A percentile compares a stretch with the other conserved stretches of the same genome.
These are phyloP conservation scores for Chloranthus sessilifolius DNA, from an alignment of 164 flowering plant genomes.

Conservation along the genomic window DNA sequence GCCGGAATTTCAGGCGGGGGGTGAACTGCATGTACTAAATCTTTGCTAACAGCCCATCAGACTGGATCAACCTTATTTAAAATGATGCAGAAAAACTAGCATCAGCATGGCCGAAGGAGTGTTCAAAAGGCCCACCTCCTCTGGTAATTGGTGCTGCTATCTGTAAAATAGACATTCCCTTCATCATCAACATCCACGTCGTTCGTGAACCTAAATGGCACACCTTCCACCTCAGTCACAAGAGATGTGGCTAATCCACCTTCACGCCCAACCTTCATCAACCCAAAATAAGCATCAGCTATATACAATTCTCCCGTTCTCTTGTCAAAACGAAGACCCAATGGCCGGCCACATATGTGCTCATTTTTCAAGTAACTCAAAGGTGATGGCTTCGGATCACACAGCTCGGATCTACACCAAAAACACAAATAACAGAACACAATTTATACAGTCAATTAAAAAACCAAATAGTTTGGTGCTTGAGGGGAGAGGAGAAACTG, in stretches of 20 bases:
- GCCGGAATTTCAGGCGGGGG: no score
- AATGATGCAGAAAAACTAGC: neutral
- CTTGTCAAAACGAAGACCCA: slow-evolving; percentile 88
- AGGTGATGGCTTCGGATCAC: slow-evolving; percentile 64
- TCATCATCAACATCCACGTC: slow-evolving; percentile 88
- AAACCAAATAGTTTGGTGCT: neutral
- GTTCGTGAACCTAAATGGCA: slow-evolving; percentile 75
- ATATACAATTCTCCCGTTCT: slow-evolving; percentile 85
- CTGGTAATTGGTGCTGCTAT: slow-evolving; percentile 73
- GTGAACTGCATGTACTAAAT: no score
- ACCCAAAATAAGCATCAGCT: slow-evolving; percentile 95
- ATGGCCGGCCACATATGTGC: slow-evolving; percentile 92
- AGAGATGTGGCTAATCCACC: slow-evolving; percentile 85
- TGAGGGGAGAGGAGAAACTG: no score
- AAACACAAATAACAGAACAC: neutral
- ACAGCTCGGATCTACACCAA: slow-evolving; percentile 50
- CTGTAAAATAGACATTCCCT: slow-evolving; percentile 89
- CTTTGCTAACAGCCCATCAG: no score
- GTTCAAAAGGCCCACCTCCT: slow-evolving; percentile 49
- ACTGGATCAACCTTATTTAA: no score
- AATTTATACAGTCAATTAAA: no score
- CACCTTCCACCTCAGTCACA: slow-evolving; percentile 73
- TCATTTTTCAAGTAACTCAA: slow-evolving; percentile 65
- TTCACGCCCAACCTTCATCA: slow-evolving; percentile 88
- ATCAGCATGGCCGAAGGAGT: neutral